Evolutionary conservation across 2,329 filamentous ascomycete species (phyloP), one percentile per base, ranked within the genome.

Genomic region (Immersiporthe knoxdaviesiana): DNA sequence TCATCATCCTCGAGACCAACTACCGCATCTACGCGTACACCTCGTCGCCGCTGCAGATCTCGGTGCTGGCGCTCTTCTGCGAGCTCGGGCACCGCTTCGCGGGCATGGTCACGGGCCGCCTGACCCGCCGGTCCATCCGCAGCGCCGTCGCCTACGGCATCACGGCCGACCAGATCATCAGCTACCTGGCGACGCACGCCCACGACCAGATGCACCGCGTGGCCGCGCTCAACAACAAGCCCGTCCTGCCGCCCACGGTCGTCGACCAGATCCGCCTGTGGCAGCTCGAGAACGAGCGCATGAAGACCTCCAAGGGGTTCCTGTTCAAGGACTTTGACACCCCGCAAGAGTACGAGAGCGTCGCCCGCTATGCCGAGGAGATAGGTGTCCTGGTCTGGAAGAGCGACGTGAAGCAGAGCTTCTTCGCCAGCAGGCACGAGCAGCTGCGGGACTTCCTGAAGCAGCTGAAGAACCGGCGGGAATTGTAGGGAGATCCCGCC

Each of bases 11-110:
- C 73, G 96, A 99, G 83, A 99, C 96, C 11, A 99, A 99, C 81
- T 98, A 97, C 82, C 92, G 96, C 35, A 83, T 99, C 74, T 99
- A 99, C 82, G 96, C 96, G 41, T 99, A 99, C 82, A 98, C 97
- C 8, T 91, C 92, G 44, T 97, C 94, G 0, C 93, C 94, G 0
- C 88, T 99, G 0, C 95, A 97, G 79, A 99, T 98, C 73, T 93
- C 94, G 66, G 93, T 99, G 70, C 90, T 99, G 60, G 90, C 91
- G 52, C 91, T 99, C 72, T 99, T 99, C 82, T 88, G 91, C 64
- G 91, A 91, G 70, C 90, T 99, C 67, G 91, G 91, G 74, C 94
- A 94, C 79, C 93, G 96, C 72, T 98, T 97, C 82, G 92, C 93
- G 1, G 97, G 97, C 81, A 92, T 99, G 81, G 92, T 98, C 18